Base-by-base conservation (phyloP, 1,139 yeast species). In the Arxiozyma heterogenica region DNA sequence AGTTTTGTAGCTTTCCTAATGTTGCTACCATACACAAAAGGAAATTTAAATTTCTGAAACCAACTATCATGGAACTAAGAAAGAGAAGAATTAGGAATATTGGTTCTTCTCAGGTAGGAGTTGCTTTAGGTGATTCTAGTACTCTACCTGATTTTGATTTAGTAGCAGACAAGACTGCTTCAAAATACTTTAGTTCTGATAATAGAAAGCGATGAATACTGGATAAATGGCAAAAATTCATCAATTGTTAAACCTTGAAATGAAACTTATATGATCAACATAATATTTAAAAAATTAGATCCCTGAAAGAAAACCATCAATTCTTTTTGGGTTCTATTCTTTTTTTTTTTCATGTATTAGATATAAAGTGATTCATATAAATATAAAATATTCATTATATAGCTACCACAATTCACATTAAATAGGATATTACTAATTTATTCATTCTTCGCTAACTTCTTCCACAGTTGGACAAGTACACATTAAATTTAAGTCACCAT, bases 401-500 rank as follows among this genome's bases (percentile, higher is more conserved):
- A 46, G 49, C 49, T 46, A 34, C 8, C n/a, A 15, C 6, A 34
- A 34, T 8, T 34, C 6, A 34, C 39, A 34, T 6, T 34, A 38
- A 21, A 27, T 22, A 43, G 12, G 18, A 44, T 22, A 49, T 17
- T 9, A 22, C 21, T 12, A 4, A 39, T 41, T 18, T 11, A 25
- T 25, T 43, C 42, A 34, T n/a, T 41, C 45, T 8, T 45, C 49
- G 18, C 46, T 47, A 20, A 52, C 43, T 43, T 83, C 87, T 65
- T 84, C 91, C 43, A 86, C 93, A 12, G 84, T 76, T 47, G 93
- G 93, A 74, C 98, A 93, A 39, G 96, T 90, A 74, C 98, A 93
- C 73, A 91, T 77, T 72, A 93, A 78, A 74, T 93, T 85, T 79
- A 86, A 75, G 70, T 93, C 98, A 60, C 98, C 98, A 66, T 84